These are phyloP conservation scores for Penicillium alfredii DNA, from an alignment of 495 filamentous ascomycete species.

Conservation along the genomic window DNA sequence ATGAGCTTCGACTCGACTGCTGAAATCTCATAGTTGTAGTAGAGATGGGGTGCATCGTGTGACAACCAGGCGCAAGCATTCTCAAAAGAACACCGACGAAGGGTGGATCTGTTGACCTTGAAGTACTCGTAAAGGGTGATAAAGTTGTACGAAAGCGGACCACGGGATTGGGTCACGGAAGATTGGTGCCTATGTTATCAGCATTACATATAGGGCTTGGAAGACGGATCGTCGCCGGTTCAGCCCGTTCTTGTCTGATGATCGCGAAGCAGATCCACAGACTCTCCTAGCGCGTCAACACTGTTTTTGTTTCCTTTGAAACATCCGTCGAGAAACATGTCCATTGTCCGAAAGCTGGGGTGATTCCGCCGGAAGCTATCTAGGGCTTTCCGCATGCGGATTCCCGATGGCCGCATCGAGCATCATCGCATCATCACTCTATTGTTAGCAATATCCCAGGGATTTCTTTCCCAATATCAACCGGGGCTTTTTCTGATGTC, in stretches of 20 bases:
- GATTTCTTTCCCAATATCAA: too few relatives aligned
- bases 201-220: conserved; percentile 28
- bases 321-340: conserved; percentile 7
- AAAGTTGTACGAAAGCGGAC: conserved; percentile 36
- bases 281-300: conserved; percentile 1
- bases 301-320: conserved; percentile 2
- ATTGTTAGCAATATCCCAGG: too few relatives aligned
- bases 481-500: too few relatives aligned
- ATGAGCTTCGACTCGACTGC: conserved; percentile 1
- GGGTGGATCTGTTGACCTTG: conserved; percentile 30
- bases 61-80: conserved; percentile 13
- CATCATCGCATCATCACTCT: conserved; percentile 24
- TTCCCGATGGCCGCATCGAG: conserved; percentile 22
- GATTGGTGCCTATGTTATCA: conserved; percentile 25
- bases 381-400: conserved; percentile 27
- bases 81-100: conserved; percentile 9
- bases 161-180: conserved; percentile 35
- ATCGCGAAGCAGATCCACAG: conserved; percentile 16
- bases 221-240: conserved; percentile 9
- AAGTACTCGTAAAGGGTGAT: conserved; percentile 19
- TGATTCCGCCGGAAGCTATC: conserved; percentile 14
- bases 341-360: conserved; percentile 10
- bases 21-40: conserved; percentile 16
- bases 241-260: conserved; percentile 16
- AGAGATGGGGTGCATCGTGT: conserved; percentile 14